Evolutionary conservation across 805 yeast species (phyloP).

Genomic region (Saccharomycopsis microspora): DNA sequence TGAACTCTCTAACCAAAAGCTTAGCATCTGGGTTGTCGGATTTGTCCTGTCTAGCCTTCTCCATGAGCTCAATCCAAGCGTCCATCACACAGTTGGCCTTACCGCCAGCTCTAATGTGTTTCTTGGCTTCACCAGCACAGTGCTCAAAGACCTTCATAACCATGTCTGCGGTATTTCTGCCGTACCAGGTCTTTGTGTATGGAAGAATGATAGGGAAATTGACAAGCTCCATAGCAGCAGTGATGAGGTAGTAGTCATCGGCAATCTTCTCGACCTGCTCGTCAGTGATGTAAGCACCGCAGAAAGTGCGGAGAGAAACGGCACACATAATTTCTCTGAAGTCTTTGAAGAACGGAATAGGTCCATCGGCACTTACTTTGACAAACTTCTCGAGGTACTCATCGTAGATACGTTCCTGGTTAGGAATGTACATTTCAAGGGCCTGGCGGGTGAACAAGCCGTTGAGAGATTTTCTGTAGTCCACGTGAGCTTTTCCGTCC

Average conservation of each 20-base stretch:
- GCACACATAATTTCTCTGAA: slow-evolving; percentile 97
- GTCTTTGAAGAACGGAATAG: slow-evolving; percentile 76
- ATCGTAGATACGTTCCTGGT: slow-evolving; percentile 78
- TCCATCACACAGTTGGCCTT: slow-evolving; percentile 85
- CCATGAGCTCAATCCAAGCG: slow-evolving; percentile 86
- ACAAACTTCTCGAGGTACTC: slow-evolving; percentile 60
- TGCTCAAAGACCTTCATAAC: slow-evolving; percentile 84
- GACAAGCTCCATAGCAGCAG: slow-evolving; percentile 94
- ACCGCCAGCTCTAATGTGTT: slow-evolving; percentile 66
- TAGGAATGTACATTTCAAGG: slow-evolving; percentile 72
- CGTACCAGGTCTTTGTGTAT: slow-evolving; percentile 96
- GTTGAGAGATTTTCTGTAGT: slow-evolving; percentile 83
- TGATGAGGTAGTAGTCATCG: slow-evolving; percentile 83
- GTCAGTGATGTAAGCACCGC: slow-evolving; percentile 90
- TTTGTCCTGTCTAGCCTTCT: slow-evolving; percentile 38
- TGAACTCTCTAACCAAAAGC: slow-evolving; percentile 65
- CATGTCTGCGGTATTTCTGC: slow-evolving; percentile 83
- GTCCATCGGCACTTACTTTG: slow-evolving; percentile 46
- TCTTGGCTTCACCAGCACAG: slow-evolving; percentile 84
- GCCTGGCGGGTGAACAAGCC: slow-evolving; percentile 83
- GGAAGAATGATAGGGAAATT: slow-evolving; percentile 96
- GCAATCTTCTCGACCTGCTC: slow-evolving; percentile 82
- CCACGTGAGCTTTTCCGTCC: slow-evolving; percentile 92
- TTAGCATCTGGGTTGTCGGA: slow-evolving; percentile 41
- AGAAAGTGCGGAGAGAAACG: slow-evolving; percentile 81